phyloP scores from a whole-genome alignment of 1,284 basidiomycete genomes.

The Irpex sp. region DNA sequence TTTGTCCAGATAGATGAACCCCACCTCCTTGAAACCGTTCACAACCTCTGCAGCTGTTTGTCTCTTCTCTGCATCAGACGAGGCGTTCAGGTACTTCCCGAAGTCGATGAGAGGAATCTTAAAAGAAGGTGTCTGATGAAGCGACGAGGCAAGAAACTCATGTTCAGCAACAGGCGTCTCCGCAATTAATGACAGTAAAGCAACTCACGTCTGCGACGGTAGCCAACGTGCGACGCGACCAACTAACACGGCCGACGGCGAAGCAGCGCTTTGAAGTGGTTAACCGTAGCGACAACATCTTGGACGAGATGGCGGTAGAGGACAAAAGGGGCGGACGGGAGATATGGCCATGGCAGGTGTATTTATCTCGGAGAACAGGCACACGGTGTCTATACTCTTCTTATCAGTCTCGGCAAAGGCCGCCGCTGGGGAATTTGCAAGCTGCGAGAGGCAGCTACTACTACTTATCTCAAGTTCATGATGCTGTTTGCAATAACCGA shows the following conservation, averaged over 20 bases:
- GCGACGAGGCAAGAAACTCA: neutral
- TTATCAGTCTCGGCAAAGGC: neutral
- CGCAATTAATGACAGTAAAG: neutral
- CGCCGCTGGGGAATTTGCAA: neutral
- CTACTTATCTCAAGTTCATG: no score
- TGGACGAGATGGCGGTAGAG: neutral
- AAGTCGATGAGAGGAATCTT: conserved; percentile 77
- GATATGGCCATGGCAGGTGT: neutral
- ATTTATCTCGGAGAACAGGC: neutral
- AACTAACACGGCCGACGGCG: neutral
- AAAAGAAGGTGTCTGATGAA: conserved; percentile 13
- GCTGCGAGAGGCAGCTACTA: no score
- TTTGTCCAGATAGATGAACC: conserved; percentile 67
- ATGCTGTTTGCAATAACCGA: no score
- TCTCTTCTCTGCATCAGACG: conserved; percentile 50
- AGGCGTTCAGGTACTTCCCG: conserved; percentile 51
- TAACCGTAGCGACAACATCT: neutral
- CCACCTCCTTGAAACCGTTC: conserved; percentile 70
- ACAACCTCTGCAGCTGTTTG: conserved; percentile 65
- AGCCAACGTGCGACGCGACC: conserved; percentile 10
- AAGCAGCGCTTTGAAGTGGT: neutral
- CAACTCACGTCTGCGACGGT: conserved; percentile 16
- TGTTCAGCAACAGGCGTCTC: neutral
- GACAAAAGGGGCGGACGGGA: neutral
- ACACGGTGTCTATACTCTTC: neutral